Conservation (phyloP, 345 rosid genomes). For the Physaria fendleri region DNA sequence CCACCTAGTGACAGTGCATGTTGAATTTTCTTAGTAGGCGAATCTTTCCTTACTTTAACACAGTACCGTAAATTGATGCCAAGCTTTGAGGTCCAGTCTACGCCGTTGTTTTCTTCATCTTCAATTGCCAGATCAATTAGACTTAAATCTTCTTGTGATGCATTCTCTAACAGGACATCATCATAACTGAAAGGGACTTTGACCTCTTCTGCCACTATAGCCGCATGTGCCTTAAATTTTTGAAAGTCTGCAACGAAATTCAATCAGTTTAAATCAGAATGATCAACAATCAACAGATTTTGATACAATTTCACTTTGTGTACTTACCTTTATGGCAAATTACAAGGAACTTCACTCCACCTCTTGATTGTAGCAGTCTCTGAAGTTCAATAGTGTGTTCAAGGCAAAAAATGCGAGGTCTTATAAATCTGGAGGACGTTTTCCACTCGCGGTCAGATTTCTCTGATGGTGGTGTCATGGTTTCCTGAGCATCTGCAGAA, state of each 20-base stretch:
- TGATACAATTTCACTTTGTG: background rate
- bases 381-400: slow-evolving; percentile 82
- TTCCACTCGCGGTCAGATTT: slow-evolving; percentile 38
- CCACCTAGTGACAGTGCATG: slow-evolving; percentile 75
- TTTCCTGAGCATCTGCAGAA: slow-evolving; percentile 29
- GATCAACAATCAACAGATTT: background rate
- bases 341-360: slow-evolving; percentile 73
- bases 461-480: slow-evolving; percentile 19
- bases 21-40: slow-evolving; percentile 57
- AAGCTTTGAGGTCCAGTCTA: slow-evolving; percentile 87
- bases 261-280: slow-evolving; percentile 12
- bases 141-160: slow-evolving; percentile 62
- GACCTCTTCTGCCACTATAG: slow-evolving; percentile 66
- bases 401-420: slow-evolving; percentile 93
- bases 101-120: slow-evolving; percentile 48
- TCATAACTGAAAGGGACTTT: slow-evolving; percentile 49
- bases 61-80: slow-evolving; percentile 75
- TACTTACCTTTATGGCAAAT: slow-evolving; percentile 96
- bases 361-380: slow-evolving; percentile 61
- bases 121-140: slow-evolving; percentile 84
- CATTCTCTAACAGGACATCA: slow-evolving; percentile 57
- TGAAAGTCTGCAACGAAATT: slow-evolving; percentile 67
- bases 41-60: slow-evolving; percentile 72
- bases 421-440: slow-evolving; percentile 43
- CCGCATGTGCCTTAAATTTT: slow-evolving; percentile 85